Evolutionary conservation across 768 basidiomycete genomes (phyloP).

Genomic region (Termitomyces sp.): DNA sequence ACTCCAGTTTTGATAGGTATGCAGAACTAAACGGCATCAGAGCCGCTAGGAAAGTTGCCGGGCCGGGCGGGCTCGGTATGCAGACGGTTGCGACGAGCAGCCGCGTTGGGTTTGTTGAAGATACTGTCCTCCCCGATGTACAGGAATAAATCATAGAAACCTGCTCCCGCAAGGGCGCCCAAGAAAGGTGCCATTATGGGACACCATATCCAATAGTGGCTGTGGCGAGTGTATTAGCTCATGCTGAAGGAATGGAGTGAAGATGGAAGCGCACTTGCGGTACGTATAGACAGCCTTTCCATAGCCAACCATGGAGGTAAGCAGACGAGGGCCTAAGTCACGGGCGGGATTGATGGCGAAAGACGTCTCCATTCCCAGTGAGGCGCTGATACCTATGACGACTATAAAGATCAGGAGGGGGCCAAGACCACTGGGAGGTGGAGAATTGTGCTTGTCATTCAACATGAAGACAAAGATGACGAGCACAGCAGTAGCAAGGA

Average conservation of each 20-base stretch:
- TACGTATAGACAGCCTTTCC: conserved; percentile 43
- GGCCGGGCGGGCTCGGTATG: conserved; percentile 13
- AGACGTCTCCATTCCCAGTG: conserved; percentile 62
- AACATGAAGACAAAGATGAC: conserved; percentile 52
- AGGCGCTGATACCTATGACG: conserved; percentile 53
- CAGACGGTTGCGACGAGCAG: conserved; percentile 11
- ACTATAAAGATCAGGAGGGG: conserved; percentile 56
- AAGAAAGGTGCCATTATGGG: conserved; percentile 56
- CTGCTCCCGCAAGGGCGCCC: conserved; percentile 52
- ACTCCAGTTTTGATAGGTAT: neutral
- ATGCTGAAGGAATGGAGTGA: neutral
- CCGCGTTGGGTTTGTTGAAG: conserved; percentile 40
- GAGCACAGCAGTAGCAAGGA: conserved; percentile 56
- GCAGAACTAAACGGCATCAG: conserved; percentile 8
- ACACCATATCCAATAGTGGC: conserved; percentile 78
- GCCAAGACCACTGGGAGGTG: conserved; percentile 49
- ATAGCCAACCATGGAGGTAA: conserved; percentile 71
- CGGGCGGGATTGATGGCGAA: conserved; percentile 44
- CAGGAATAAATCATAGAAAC: conserved; percentile 58
- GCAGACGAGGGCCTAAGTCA: conserved; percentile 57
- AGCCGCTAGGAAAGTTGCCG: conserved; percentile 11
- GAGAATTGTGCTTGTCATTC: conserved; percentile 50
- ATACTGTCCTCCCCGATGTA: conserved; percentile 57
- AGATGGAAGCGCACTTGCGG: conserved; percentile 31
- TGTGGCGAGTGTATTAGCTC: conserved; percentile 20